These are phyloP conservation scores for Zygotorulaspora florentina DNA, from an alignment of 805 yeast species.

Conservation along the genomic window DNA sequence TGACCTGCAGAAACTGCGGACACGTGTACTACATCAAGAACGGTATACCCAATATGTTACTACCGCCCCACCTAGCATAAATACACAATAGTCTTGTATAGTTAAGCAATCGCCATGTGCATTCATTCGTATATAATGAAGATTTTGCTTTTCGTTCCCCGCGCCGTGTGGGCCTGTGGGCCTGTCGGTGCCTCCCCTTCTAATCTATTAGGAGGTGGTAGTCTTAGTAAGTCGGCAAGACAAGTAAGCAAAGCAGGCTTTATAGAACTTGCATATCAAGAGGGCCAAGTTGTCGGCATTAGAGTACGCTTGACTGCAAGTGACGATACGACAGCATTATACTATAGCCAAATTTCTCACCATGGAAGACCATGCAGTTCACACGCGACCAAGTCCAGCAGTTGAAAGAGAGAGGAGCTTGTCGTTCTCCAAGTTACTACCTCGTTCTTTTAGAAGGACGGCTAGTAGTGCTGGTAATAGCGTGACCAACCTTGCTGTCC, in stretches of 20 bases:
- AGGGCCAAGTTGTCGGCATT: background rate
- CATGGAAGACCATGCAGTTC: conserved; percentile 13
- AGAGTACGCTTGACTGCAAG: background rate
- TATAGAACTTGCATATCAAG: background rate
- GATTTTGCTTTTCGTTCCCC: background rate
- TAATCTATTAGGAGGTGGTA: conserved; percentile 3
- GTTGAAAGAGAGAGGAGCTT: conserved; percentile 23
- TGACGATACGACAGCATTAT: background rate
- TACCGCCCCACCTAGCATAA: conserved; percentile 87
- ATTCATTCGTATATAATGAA: background rate
- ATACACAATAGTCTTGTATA: background rate
- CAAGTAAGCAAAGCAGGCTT: background rate
- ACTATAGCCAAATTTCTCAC: background rate
- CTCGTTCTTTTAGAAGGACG: conserved; percentile 13
- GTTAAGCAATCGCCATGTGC: background rate
- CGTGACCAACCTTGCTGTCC: conserved; percentile 9
- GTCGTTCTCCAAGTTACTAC: conserved; percentile 25
- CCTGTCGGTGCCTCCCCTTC: conserved; percentile 1
- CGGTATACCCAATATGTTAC: conserved; percentile 86
- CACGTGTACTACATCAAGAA: conserved; percentile 88
- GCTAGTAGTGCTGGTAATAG: conserved; percentile 7
- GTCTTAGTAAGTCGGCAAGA: background rate
- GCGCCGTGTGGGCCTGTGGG: background rate
- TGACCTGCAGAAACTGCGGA: conserved; percentile 82
- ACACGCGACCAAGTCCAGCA: conserved; percentile 13